Conservation (phyloP, 768 basidiomycete genomes). For the Psilocybe cyanescens region DNA sequence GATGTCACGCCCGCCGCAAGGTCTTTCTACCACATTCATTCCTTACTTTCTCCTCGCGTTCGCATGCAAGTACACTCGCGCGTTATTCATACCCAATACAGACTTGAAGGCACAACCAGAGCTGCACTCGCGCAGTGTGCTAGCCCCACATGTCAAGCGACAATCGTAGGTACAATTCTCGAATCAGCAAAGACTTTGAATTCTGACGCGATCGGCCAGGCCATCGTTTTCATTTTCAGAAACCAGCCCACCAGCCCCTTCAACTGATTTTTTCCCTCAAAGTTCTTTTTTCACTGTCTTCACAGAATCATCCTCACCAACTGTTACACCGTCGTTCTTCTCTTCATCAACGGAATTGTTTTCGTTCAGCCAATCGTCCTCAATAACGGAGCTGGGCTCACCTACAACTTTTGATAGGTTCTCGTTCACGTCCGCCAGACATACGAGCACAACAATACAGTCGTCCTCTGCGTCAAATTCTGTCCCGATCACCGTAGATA, state of each 20-base stretch:
- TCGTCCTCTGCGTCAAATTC: not conserved
- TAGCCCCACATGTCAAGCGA: not conserved
- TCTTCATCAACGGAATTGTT: too few relatives aligned
- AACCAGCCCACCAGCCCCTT: too few relatives aligned
- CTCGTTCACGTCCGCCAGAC: too few relatives aligned
- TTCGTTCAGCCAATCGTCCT: too few relatives aligned
- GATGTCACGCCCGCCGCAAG: not conserved
- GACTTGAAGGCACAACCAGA: not conserved
- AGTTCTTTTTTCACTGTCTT: not conserved
- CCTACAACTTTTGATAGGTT: too few relatives aligned
- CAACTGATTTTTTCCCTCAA: not conserved
- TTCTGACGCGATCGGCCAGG: not conserved
- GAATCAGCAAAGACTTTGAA: not conserved
- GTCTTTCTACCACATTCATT: not conserved
- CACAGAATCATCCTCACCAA: not conserved
- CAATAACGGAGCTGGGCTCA: too few relatives aligned
- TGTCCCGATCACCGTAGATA: not conserved
- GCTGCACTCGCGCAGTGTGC: not conserved
- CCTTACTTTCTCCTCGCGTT: not conserved
- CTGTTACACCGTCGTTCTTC: too few relatives aligned
- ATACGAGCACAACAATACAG: not conserved
- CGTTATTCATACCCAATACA: not conserved
- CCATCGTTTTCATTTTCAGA: not conserved
- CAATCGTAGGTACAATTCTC: not conserved
- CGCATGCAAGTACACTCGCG: not conserved